Evolutionary conservation across 306 rosid genomes (phyloP), one percentile per base, ranked within the genome.

Genomic region (Glycine latifolia): DNA sequence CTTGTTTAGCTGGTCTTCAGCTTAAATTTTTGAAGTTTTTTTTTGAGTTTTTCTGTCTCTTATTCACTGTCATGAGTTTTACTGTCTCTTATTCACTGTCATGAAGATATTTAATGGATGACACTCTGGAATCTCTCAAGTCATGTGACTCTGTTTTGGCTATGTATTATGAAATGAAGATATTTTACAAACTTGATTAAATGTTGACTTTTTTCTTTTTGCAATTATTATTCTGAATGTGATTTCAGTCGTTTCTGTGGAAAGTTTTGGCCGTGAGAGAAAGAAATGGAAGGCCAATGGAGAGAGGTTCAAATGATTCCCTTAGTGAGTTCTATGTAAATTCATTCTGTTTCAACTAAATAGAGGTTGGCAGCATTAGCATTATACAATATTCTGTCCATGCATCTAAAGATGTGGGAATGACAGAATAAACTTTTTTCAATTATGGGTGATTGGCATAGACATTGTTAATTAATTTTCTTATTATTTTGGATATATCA

Each of bases 231-330:
- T 41, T 72, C 17, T 43, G 73, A 46, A 48, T 76, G 81, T 83
- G 84, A 58, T 89, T 91, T 54, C 95, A 95, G 99, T 89, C 97
- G 14, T 90, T 90, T 83, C 84, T 95, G 55, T 69, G 85, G 86
- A 91, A 87, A 79, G 75, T 93, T 17, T 93, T 91, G 86, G 74
- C 87, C n/a, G 70, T 81, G 68, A 82, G 69, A 87, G 93, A 90
- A 66, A 89, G 94, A 85, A 88, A 82, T 49, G 96, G 86, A 79
- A 80, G 87, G 61, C 73, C 86, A 65, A 73, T 48, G 53, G 79
- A 37, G 35, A 73, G 85, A 73, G 75, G 73, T 67, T 73, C 87
- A 1, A 85, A 85, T 79, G 92, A 87, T 84, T 81, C 90, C 26
- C 76, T 80, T 53, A 96, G 98, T 95, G 86, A 94, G 98, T 89